These are phyloP conservation scores for Apiotrichum gracile DNA, from an alignment of 1,284 basidiomycete genomes.

Conservation along the genomic window DNA sequence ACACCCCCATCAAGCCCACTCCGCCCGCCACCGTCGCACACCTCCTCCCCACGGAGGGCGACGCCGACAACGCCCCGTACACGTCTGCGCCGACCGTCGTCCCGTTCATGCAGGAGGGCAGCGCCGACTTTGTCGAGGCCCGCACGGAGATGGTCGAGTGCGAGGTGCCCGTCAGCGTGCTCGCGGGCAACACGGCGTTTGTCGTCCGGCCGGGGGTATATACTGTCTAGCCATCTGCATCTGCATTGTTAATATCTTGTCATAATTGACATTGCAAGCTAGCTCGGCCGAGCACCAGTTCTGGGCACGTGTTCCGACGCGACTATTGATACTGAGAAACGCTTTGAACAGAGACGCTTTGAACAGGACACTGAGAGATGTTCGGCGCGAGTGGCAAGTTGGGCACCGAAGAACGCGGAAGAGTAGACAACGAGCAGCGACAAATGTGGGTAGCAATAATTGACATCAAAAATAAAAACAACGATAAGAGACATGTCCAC, in stretches of 20 bases:
- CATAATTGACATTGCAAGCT: no score
- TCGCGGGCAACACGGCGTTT: slow-evolving; percentile 82
- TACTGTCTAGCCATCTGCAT: slow-evolving; percentile 19
- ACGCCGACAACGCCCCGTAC: slow-evolving; percentile 16
- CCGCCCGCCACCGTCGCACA: slow-evolving; percentile 60
- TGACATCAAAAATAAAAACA: neutral
- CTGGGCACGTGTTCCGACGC: no score
- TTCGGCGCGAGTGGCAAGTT: no score
- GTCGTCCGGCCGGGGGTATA: slow-evolving; percentile 34
- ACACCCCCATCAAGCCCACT: slow-evolving; percentile 54
- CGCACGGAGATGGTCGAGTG: slow-evolving; percentile 79
- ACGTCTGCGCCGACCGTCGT: slow-evolving; percentile 55
- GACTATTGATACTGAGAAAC: no score
- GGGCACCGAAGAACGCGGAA: no score
- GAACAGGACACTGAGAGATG: no score
- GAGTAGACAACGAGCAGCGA: neutral
- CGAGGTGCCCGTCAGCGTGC: slow-evolving; percentile 79
- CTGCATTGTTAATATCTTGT: no score
- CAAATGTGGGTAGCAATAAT: neutral
- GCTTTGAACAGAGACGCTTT: no score
- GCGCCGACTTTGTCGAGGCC: slow-evolving; percentile 47
- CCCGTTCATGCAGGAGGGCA: slow-evolving; percentile 47
- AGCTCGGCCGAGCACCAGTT: no score
- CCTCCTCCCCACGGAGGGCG: slow-evolving; percentile 18
- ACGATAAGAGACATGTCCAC: slow-evolving; percentile 12